Evolutionary conservation across 78 protist genomes (phyloP).

Genomic region (Monosiga brevicollis): DNA sequence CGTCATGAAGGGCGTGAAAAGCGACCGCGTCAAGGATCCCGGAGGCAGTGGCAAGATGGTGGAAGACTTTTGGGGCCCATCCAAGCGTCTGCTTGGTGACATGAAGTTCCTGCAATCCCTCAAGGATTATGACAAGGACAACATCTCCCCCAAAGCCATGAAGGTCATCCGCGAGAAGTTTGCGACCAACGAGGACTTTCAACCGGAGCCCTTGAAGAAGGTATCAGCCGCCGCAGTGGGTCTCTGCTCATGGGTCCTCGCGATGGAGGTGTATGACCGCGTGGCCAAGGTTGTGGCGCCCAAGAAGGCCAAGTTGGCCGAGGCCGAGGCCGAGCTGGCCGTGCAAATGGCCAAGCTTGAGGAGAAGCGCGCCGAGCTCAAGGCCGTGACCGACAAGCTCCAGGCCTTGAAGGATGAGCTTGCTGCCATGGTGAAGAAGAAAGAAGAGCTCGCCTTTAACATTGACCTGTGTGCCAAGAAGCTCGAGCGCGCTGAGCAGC

Average conservation of each 20-base stretch:
- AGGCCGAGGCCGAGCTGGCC: constrained; percentile 29
- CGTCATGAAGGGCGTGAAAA: constrained; percentile 32
- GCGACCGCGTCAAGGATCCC: constrained; percentile 6
- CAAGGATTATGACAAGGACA: constrained; percentile 47
- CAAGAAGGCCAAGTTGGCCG: constrained; percentile 15
- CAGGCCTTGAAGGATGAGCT: constrained; percentile 9
- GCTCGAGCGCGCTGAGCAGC: constrained; percentile 64
- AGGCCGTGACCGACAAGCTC: constrained; percentile 17
- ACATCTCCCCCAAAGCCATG: constrained; percentile 48
- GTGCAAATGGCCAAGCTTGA: constrained; percentile 17
- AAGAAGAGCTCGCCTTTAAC: constrained; percentile 29
- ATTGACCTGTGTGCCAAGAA: constrained; percentile 16
- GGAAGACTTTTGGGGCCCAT: constrained; percentile 51
- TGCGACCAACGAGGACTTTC: constrained; percentile 27
- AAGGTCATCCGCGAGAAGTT: constrained; percentile 16
- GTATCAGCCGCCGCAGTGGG: constrained; percentile 57
- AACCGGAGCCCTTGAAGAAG: constrained; percentile 32
- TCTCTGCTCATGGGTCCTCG: constrained; percentile 79
- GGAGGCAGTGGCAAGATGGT: constrained; percentile 27
- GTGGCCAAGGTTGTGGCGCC: constrained; percentile 61
- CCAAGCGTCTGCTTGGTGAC: constrained; percentile 37
- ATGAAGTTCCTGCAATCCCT: constrained; percentile 34
- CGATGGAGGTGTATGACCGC: constrained; percentile 47
- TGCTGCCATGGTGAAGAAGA: constrained; percentile 1
- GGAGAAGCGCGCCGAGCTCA: constrained; percentile 5